phyloP scores from a whole-genome alignment of 805 yeast genomes.

The Metschnikowia peoriensis region DNA sequence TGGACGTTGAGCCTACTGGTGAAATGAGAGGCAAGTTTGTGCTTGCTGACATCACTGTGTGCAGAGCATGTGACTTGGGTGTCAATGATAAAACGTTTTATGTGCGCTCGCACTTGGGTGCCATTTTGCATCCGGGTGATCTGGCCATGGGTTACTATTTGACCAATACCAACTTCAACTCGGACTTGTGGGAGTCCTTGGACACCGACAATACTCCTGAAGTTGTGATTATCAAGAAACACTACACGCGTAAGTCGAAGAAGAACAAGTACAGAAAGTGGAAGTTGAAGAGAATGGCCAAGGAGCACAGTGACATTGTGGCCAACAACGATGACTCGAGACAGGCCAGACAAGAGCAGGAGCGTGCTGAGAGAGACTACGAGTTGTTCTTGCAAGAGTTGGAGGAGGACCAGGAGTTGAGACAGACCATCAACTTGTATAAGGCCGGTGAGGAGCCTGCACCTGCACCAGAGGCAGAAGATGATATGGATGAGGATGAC shows the following conservation, averaged over 20 bases:
- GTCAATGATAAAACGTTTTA: conserved; percentile 78
- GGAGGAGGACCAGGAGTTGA: conserved; percentile 94
- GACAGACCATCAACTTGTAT: conserved; percentile 87
- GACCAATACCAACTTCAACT: conserved; percentile 82
- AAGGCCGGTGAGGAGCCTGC: conserved; percentile 48
- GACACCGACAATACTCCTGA: conserved; percentile 70
- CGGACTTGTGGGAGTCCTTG: conserved; percentile 75
- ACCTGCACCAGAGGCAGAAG: conserved; percentile 40
- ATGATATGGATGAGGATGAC: conserved; percentile 53
- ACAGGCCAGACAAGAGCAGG: conserved; percentile 83
- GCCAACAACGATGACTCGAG: conserved; percentile 66
- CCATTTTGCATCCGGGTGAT: conserved; percentile 94
- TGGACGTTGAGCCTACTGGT: conserved; percentile 94
- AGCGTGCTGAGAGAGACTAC: conserved; percentile 90
- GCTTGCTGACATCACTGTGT: conserved; percentile 86
- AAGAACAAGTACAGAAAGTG: conserved; percentile 78
- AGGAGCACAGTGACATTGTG: conserved; percentile 84
- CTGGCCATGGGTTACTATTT: conserved; percentile 89
- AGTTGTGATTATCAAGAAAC: conserved; percentile 84
- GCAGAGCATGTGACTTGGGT: conserved; percentile 88
- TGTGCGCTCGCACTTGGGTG: conserved; percentile 91
- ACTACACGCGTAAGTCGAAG: conserved; percentile 75
- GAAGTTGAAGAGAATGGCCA: conserved; percentile 97
- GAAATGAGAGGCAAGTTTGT: conserved; percentile 71
- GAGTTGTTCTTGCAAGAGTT: conserved; percentile 94